These are phyloP conservation scores for Saccharomyces hybrid DNA, from an alignment of 1,139 yeast species.

Conservation along the genomic window DNA sequence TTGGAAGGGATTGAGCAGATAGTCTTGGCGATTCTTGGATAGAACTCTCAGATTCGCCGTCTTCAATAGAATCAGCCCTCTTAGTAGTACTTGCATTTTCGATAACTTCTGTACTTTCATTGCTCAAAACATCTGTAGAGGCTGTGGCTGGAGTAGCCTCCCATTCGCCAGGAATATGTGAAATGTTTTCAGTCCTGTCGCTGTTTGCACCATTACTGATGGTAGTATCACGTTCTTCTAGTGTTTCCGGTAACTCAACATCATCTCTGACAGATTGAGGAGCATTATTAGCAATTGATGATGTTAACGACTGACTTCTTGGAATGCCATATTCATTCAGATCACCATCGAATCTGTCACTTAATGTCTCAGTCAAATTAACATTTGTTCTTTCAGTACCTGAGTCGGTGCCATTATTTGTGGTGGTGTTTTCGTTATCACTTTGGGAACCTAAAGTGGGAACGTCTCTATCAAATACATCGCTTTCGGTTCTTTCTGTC, in stretches of 20 bases:
- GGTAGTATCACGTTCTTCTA: slow-evolving; percentile 10
- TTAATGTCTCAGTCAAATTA: slow-evolving; percentile 17
- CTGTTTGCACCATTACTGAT: slow-evolving; percentile 8
- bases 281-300: slow-evolving; percentile 88
- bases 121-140: slow-evolving; percentile 1
- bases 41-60: slow-evolving; percentile 12
- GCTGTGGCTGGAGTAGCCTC: slow-evolving; percentile 1
- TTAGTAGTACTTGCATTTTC: background rate
- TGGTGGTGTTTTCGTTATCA: slow-evolving; percentile 31
- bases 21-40: slow-evolving; percentile 11
- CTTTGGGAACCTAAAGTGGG: slow-evolving; percentile 32
- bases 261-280: slow-evolving; percentile 59
- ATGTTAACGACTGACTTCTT: slow-evolving; percentile 76
- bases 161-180: slow-evolving; percentile 22
- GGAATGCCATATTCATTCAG: slow-evolving; percentile 32
- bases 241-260: slow-evolving; percentile 22
- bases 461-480: slow-evolving; percentile 31
- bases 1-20: background rate
- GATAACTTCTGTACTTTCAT: background rate
- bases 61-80: background rate
- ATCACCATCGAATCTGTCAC: slow-evolving; percentile 30
- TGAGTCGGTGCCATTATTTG: slow-evolving; percentile 18
- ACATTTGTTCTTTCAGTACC: slow-evolving; percentile 25
- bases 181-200: slow-evolving; percentile 6
- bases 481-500: slow-evolving; percentile 23